These are phyloP conservation scores for Hymenotorrendiella dingleyae DNA, from an alignment of 2,329 filamentous ascomycete species.

Conservation along the genomic window DNA sequence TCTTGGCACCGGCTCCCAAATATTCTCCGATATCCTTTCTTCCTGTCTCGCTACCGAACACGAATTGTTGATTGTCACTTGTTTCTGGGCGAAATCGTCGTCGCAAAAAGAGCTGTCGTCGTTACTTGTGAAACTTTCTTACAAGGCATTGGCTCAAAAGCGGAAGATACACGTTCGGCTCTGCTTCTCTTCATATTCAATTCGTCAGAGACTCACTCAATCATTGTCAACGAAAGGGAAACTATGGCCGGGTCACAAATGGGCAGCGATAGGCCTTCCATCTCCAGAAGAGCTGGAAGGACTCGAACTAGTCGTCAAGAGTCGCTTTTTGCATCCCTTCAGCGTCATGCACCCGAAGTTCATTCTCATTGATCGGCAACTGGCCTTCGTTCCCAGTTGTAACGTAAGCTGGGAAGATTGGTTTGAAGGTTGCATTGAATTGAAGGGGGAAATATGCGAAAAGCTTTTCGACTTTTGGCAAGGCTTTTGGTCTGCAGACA, in stretches of 20 bases:
- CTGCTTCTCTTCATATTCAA: constrained; percentile 68
- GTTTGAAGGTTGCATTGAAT: constrained; percentile 71
- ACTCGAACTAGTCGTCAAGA: constrained; percentile 67
- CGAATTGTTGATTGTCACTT: constrained; percentile 72
- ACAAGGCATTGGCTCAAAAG: constrained; percentile 34
- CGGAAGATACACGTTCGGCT: constrained; percentile 46
- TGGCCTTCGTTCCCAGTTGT: constrained; percentile 68
- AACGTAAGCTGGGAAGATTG: constrained; percentile 86
- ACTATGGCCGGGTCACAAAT: constrained; percentile 49
- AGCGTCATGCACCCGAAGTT: constrained; percentile 89
- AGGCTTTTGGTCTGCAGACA: constrained; percentile 55
- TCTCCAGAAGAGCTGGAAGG: constrained; percentile 44
- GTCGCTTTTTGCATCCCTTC: constrained; percentile 71
- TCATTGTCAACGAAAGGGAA: constrained; percentile 57
- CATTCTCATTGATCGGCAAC: constrained; percentile 62
- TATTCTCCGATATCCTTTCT: constrained; percentile 51
- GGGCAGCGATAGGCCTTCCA: constrained; percentile 61
- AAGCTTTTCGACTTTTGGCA: constrained; percentile 63
- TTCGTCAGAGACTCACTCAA: constrained; percentile 71
- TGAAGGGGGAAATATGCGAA: constrained; percentile 55
- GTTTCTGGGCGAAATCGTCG: constrained; percentile 70
- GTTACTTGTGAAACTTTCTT: constrained; percentile 54
- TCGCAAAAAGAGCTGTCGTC: constrained; percentile 52
- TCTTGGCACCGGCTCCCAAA: constrained; percentile 52
- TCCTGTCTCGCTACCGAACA: constrained; percentile 53